Evolutionary conservation across 1,284 basidiomycete species (phyloP), one percentile per base, ranked within the genome.

Genomic region (Wallemia mellicola): DNA sequence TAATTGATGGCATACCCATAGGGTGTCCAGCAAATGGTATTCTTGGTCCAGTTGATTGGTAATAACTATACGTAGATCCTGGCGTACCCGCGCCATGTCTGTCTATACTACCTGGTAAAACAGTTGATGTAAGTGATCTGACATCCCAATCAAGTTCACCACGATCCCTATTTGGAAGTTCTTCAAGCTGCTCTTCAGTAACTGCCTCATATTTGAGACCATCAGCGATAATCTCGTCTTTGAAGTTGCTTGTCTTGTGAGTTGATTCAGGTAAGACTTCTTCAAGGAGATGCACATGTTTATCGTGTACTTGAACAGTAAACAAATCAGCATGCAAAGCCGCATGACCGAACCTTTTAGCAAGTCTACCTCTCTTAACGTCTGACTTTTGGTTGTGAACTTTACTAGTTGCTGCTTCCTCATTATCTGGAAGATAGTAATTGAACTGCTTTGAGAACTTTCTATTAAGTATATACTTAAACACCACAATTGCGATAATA

Each of bases 291-390:
- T 65, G 63, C 59, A 68, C 66, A 17, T 64, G 62, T 55, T 64
- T 62, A 59, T 68, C 67, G 64, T 68, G 68, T 2, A 68, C 64
- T 66, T 67, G 67, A 0, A 67, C 66, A 27, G 67, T 67, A 62
- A 64, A 67, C 27, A 89, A 72, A 55, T 86, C 83, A 19, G 76
- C 69, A 64, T 85, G 77, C 54, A 89, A 72, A 3, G 84, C 79
- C 0, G 86, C 85, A 67, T 89, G 86, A 1, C 84, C 86, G 68
- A 88, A 89, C 24, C 86, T 80, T 67, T 79, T 83, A 71, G 79
- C 79, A 15, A 89, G 75, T 30, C 82, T 77, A 66, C 82, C 76
- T 60, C 79, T 75, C 38, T 75, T 74, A 60, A 75, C 73, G 67
- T 88, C 85, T 2, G 77, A 75, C 38, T 77, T 76, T 60, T 79